phyloP scores from a whole-genome alignment of 1,139 yeast species.

The Torulaspora globosa region DNA sequence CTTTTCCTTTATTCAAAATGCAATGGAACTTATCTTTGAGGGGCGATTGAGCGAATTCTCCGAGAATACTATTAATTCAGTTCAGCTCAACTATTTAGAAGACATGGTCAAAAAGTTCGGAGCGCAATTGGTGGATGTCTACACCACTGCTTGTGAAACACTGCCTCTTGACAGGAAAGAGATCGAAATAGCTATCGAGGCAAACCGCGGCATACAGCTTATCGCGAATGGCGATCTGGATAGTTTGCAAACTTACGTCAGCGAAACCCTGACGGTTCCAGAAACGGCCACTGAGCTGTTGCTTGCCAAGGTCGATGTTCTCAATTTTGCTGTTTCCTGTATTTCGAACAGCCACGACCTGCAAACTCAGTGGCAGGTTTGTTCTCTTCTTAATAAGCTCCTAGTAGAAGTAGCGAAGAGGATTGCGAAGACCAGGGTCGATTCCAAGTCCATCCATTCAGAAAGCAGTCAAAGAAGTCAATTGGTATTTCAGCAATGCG shows the following conservation, averaged over 20 bases:
- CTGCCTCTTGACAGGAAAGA: conserved; percentile 12
- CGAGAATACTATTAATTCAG: conserved; percentile 14
- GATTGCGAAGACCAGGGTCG: conserved; percentile 17
- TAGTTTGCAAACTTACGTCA: conserved; percentile 13
- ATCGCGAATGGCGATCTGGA: conserved; percentile 12
- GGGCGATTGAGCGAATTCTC: conserved; percentile 6
- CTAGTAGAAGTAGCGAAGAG: conserved; percentile 17
- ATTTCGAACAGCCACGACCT: conserved; percentile 1
- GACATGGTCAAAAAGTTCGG: conserved; percentile 20
- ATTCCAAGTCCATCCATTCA: conserved; percentile 14
- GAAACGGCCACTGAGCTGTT: conserved; percentile 3
- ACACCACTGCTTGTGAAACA: conserved; percentile 5
- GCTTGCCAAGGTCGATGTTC: conserved; percentile 14
- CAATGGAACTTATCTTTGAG: conserved; percentile 25
- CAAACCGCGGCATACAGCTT: conserved; percentile 14
- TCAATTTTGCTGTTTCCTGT: conserved; percentile 15
- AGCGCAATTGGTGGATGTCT: conserved; percentile 21
- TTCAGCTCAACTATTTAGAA: conserved; percentile 25
- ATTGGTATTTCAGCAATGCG: conserved; percentile 31
- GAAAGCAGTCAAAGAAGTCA: conserved; percentile 24
- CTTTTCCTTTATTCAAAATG: conserved; percentile 22
- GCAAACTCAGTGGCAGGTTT: conserved; percentile 25
- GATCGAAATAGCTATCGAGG: conserved; percentile 14
- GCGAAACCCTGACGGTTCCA: not conserved
- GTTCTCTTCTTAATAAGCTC: conserved; percentile 21